These are phyloP conservation scores for Coemansia umbellata DNA, from an alignment of 192 early-diverging fungal species.

Conservation along the genomic window DNA sequence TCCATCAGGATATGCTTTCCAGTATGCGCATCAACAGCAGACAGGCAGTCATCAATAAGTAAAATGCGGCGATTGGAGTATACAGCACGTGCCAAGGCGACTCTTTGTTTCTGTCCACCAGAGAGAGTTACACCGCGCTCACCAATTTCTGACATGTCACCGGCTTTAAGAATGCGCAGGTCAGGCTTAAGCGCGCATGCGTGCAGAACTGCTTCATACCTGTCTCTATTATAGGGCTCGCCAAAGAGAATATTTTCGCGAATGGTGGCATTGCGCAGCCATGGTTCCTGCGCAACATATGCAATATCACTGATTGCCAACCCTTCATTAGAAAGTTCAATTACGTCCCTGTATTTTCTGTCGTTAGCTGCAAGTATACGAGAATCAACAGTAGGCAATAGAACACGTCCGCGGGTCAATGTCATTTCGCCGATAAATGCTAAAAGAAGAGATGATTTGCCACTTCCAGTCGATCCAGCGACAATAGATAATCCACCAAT, in stretches of 20 bases:
- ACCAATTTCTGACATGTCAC: constrained; percentile 87
- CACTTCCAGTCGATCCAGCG: constrained; percentile 81
- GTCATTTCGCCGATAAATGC: constrained; percentile 75
- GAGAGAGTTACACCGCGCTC: constrained; percentile 76
- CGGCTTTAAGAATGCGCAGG: constrained; percentile 74
- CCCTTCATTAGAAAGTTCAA: constrained; percentile 7
- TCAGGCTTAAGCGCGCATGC: constrained; percentile 80
- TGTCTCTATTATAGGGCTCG: constrained; percentile 61
- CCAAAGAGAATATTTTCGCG: constrained; percentile 85
- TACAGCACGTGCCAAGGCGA: constrained; percentile 82
- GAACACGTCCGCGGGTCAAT: constrained; percentile 9
- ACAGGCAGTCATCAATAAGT: constrained; percentile 79
- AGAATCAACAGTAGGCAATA: constrained; percentile 10
- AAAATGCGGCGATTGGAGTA: constrained; percentile 59
- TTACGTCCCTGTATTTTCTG: constrained; percentile 3
- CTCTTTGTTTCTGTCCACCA: constrained; percentile 86
- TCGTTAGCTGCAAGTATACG: neutral
- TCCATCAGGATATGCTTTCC: constrained; percentile 77
- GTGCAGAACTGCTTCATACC: constrained; percentile 70
- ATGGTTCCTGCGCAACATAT: constrained; percentile 75
- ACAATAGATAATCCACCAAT: constrained; percentile 62
- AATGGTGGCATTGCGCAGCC: constrained; percentile 69
- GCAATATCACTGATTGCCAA: constrained; percentile 58
- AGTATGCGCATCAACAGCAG: constrained; percentile 92
- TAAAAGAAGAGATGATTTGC: constrained; percentile 71